These are phyloP conservation scores for Prunella vulgaris DNA, from an alignment of 257 asterid species.

Conservation along the genomic window DNA sequence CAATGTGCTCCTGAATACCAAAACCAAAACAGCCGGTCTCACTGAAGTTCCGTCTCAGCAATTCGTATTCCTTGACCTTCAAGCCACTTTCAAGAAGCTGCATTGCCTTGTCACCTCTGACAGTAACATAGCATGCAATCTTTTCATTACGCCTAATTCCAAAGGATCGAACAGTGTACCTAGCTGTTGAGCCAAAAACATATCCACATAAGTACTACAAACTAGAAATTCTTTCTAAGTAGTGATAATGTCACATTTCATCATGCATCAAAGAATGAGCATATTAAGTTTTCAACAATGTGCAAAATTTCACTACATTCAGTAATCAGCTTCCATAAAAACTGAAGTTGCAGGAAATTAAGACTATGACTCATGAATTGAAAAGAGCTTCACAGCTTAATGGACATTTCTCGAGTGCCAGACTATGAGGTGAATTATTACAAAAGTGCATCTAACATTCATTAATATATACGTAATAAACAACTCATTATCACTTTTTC, in stretches of 20 bases:
- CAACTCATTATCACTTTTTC: not conserved
- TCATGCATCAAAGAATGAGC: not conserved
- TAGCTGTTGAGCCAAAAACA: conserved; percentile 28
- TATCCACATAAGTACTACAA: not conserved
- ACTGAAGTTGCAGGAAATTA: not conserved
- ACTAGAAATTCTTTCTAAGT: not conserved
- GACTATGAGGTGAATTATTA: not conserved
- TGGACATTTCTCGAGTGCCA: not conserved
- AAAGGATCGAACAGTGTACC: conserved; percentile 50
- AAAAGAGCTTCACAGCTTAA: not conserved
- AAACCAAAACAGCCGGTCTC: conserved; percentile 56
- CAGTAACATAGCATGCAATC: conserved; percentile 52
- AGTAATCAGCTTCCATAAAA: not conserved
- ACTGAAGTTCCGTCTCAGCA: conserved; percentile 47
- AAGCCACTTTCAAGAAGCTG: conserved; percentile 57
- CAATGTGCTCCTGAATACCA: conserved; percentile 55
- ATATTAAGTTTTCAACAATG: not conserved
- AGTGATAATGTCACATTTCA: not conserved
- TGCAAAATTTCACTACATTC: not conserved
- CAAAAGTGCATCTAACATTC: not conserved
- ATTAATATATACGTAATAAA: not conserved
- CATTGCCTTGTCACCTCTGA: conserved; percentile 57
- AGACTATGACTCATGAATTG: not conserved
- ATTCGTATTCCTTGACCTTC: conserved; percentile 53
- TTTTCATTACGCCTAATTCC: conserved; percentile 53